Conservation (phyloP, 257 asterid genomes). For the Datura wrightii region DNA sequence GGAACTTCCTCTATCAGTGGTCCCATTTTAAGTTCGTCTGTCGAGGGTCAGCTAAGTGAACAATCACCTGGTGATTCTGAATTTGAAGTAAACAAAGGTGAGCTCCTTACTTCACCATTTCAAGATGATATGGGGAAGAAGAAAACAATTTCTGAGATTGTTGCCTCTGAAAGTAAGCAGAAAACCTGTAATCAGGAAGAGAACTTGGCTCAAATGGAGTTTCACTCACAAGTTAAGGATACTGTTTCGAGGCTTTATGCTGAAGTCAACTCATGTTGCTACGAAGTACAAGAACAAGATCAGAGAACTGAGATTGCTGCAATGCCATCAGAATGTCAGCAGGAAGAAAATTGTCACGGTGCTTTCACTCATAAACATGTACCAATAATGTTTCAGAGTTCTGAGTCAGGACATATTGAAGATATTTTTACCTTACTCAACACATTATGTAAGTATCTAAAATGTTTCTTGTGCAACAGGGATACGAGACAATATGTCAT, state of each 20-base stretch:
- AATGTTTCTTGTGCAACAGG: slow-evolving; percentile 15
- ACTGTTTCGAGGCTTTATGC: slow-evolving; percentile 1
- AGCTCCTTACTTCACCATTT: not conserved
- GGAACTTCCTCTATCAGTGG: slow-evolving; percentile 15
- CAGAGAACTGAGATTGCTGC: slow-evolving; percentile 27
- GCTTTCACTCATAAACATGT: not conserved
- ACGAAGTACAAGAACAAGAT: slow-evolving; percentile 26
- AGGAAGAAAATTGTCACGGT: slow-evolving; percentile 5
- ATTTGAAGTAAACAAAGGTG: not conserved
- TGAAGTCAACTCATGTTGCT: slow-evolving; percentile 20
- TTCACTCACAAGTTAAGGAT: not conserved
- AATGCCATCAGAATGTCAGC: slow-evolving; percentile 31
- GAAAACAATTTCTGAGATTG: not conserved
- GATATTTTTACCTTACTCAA: slow-evolving; percentile 21
- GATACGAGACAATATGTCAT: not conserved
- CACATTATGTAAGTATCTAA: slow-evolving; percentile 33
- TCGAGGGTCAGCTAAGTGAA: slow-evolving; percentile 26
- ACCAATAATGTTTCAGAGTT: not conserved
- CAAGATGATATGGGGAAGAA: slow-evolving; percentile 24
- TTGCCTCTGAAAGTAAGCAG: slow-evolving; percentile 16
- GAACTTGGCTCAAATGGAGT: slow-evolving; percentile 26
- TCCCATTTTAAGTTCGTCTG: not conserved
- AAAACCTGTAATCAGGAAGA: not conserved
- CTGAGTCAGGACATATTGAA: not conserved
- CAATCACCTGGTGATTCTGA: slow-evolving; percentile 30